Percentiles rank a stretch among this genome's conserved stretches.
Conservation (phyloP, 2,329 filamentous ascomycete species). For the Ceratocystis huliohia region DNA sequence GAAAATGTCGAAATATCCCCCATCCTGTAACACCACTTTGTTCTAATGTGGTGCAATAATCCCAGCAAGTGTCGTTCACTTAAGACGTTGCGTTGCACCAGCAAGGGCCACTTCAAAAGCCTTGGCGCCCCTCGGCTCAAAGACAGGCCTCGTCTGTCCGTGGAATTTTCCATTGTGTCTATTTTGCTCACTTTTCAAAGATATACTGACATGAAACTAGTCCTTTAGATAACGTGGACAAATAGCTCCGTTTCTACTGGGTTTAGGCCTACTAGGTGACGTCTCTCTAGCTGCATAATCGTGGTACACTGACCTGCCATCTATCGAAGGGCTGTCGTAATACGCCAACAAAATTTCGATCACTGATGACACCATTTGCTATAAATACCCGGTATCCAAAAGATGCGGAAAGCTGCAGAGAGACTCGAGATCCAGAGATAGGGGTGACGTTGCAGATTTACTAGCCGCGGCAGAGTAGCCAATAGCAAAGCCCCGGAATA, state of each 20-base stretch:
- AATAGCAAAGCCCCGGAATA: too few relatives aligned
- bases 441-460: too few relatives aligned
- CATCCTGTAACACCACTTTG: neutral
- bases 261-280: neutral
- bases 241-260: neutral
- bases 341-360: constrained; percentile 1
- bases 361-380: neutral
- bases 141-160: neutral
- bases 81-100: neutral
- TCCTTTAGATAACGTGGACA: too few relatives aligned
- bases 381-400: neutral
- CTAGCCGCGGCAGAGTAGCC: too few relatives aligned
- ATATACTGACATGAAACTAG: neutral
- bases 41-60: constrained; percentile 12
- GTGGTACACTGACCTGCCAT: neutral
- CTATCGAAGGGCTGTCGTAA: neutral
- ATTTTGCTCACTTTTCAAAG: neutral
- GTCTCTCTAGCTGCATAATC: neutral
- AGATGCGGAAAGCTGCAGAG: neutral
- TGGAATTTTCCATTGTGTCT: neutral
- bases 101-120: neutral
- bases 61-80: constrained; percentile 1
- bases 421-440: too few relatives aligned
- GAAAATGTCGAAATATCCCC: neutral
- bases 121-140: neutral